These are phyloP conservation scores for Fraxinus quadrangulata DNA, from an alignment of 257 asterid genomes.

Conservation along the genomic window DNA sequence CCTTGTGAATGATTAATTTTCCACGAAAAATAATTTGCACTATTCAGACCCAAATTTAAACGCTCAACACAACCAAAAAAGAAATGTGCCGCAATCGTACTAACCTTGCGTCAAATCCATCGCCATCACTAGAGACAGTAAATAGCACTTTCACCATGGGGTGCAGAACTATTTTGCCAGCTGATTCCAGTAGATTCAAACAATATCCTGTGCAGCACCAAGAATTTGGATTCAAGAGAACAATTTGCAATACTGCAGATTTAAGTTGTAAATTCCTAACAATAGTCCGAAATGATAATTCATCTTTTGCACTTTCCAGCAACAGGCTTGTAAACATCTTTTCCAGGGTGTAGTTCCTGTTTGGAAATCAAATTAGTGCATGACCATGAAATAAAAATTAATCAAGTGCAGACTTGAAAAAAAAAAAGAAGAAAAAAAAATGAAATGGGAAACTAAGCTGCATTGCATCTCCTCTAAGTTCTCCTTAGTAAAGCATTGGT, in stretches of 20 bases:
- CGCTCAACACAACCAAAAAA: background rate
- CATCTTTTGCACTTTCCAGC: conserved; percentile 83
- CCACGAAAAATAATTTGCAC: background rate
- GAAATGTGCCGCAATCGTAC: conserved; percentile 10
- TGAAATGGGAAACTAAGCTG: background rate
- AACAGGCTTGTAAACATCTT: conserved; percentile 74
- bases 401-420: background rate
- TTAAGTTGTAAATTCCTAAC: conserved; percentile 71
- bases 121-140: conserved; percentile 46
- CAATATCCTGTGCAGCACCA: conserved; percentile 69
- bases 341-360: conserved; percentile 71
- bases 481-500: background rate
- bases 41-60: no score
- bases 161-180: conserved; percentile 50
- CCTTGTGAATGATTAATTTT: background rate
- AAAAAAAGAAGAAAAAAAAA: background rate
- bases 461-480: background rate
- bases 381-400: background rate
- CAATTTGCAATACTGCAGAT: conserved; percentile 60
- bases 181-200: conserved; percentile 42
- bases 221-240: conserved; percentile 78
- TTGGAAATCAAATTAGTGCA: conserved; percentile 18
- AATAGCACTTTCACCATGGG: conserved; percentile 69
- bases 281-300: conserved; percentile 75
- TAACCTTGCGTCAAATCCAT: conserved; percentile 58